Percentiles rank a stretch among this genome's conserved stretches.
Conservation (phyloP, 371 early-diverging fungal genomes). For the Mortierella sp. region DNA sequence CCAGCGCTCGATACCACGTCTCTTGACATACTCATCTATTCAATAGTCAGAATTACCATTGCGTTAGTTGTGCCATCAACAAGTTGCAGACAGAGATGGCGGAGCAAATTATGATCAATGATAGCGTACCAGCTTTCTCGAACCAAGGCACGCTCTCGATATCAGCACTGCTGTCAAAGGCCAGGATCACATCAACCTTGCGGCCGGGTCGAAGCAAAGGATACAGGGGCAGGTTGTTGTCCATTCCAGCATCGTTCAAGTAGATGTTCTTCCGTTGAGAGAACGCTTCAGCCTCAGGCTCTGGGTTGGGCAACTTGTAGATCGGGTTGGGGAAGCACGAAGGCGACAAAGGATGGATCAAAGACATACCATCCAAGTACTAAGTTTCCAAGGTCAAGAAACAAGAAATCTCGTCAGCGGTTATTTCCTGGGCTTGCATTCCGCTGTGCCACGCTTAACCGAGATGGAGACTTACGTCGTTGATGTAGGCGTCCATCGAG, state of each 20-base stretch:
- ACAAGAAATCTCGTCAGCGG: neutral
- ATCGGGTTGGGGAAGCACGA: conserved; percentile 71
- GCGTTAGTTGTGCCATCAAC: neutral
- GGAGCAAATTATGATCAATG: neutral
- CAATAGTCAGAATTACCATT: neutral
- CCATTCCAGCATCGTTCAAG: conserved; percentile 81
- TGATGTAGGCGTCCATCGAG: conserved; percentile 44
- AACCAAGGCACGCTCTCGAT: conserved; percentile 77
- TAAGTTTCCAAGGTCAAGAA: conserved; percentile 8
- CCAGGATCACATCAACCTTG: conserved; percentile 75
- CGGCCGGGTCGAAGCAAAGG: conserved; percentile 75
- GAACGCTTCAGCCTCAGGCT: conserved; percentile 33
- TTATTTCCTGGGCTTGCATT: neutral
- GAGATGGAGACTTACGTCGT: conserved; percentile 18
- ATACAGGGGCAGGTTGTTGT: conserved; percentile 84
- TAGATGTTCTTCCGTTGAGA: conserved; percentile 59
- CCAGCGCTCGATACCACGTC: conserved; percentile 68
- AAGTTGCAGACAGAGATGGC: neutral
- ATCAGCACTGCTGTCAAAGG: conserved; percentile 75
- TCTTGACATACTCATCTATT: conserved; percentile 64
- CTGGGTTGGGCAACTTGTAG: conserved; percentile 58
- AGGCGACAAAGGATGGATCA: conserved; percentile 68
- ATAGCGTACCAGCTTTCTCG: conserved; percentile 66
- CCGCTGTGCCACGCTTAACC: neutral
- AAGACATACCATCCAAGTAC: conserved; percentile 62